These are phyloP conservation scores for Zymoseptoria brevis DNA, from an alignment of 2,329 filamentous ascomycete genomes.

Conservation along the genomic window DNA sequence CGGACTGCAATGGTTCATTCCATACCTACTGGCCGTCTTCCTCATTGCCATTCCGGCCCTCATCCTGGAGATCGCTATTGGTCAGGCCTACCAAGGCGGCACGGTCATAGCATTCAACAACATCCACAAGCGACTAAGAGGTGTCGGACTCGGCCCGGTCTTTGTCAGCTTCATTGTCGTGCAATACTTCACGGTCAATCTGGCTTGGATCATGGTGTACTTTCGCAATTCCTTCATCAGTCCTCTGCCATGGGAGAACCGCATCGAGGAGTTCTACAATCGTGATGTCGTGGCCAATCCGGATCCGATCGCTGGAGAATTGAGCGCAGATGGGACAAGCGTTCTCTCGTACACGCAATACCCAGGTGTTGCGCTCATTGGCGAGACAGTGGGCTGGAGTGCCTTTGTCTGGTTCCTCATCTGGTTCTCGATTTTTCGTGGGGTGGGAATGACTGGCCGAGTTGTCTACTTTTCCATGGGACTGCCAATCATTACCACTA, in stretches of 20 bases:
- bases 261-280: constrained; percentile 47
- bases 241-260: constrained; percentile 47
- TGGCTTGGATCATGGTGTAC: constrained; percentile 54
- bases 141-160: constrained; percentile 46
- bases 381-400: constrained; percentile 52
- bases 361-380: constrained; percentile 40
- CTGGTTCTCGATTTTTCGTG: constrained; percentile 53
- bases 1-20: constrained; percentile 55
- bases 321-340: constrained; percentile 24
- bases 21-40: constrained; percentile 49
- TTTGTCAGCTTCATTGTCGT: constrained; percentile 40
- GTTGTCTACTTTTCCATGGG: constrained; percentile 58
- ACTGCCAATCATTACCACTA: constrained; percentile 48
- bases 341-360: constrained; percentile 43
- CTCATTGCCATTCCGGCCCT: constrained; percentile 50
- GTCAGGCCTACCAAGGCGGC: constrained; percentile 44
- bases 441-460: constrained; percentile 50
- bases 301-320: constrained; percentile 34
- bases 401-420: constrained; percentile 53
- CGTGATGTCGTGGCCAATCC: constrained; percentile 43
- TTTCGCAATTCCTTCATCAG: constrained; percentile 49
- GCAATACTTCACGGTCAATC: constrained; percentile 49
- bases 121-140: constrained; percentile 46
- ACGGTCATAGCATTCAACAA: constrained; percentile 31
- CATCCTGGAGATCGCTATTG: constrained; percentile 47